Conservation (phyloP, 1,139 yeast species). For the Arxiozyma slooffiae region DNA sequence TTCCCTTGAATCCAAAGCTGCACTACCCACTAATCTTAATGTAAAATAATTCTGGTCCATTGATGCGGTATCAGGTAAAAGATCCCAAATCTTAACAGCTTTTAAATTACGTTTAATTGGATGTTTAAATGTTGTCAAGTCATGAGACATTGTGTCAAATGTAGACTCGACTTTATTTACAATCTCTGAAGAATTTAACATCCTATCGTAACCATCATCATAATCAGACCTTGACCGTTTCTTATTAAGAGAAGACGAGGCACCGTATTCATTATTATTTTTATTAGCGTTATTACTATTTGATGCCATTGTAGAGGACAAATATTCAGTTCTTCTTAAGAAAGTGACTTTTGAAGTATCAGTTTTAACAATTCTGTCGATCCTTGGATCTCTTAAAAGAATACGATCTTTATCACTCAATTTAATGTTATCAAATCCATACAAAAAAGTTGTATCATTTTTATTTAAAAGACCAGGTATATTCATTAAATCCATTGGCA, state of each 20-base stretch:
- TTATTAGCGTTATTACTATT: slow-evolving; percentile 8
- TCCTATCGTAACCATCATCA: slow-evolving; percentile 17
- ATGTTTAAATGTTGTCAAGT: slow-evolving; percentile 45
- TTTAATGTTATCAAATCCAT: slow-evolving; percentile 33
- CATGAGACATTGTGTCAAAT: slow-evolving; percentile 48
- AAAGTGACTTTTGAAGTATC: slow-evolving; percentile 58
- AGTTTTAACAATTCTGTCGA: slow-evolving; percentile 44
- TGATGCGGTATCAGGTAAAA: slow-evolving; percentile 83
- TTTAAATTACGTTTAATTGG: slow-evolving; percentile 66
- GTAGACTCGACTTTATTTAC: slow-evolving; percentile 54
- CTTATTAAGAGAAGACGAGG: slow-evolving; percentile 5
- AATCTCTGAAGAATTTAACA: slow-evolving; percentile 22
- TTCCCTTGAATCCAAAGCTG: slow-evolving; percentile 44
- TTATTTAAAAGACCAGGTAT: slow-evolving; percentile 62
- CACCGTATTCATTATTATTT: neutral
- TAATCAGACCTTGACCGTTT: slow-evolving; percentile 17
- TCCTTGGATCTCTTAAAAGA: slow-evolving; percentile 66
- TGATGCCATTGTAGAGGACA: slow-evolving; percentile 30
- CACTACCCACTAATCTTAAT: slow-evolving; percentile 72
- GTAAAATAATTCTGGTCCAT: slow-evolving; percentile 68
- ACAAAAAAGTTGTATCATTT: slow-evolving; percentile 43
- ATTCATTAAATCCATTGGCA: slow-evolving; percentile 65
- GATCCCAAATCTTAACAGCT: slow-evolving; percentile 71
- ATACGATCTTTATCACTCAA: slow-evolving; percentile 72
- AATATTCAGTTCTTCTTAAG: slow-evolving; percentile 88